Evolutionary conservation across 2,329 filamentous ascomycete species (phyloP).

Genomic region (Cercospora sp.): DNA sequence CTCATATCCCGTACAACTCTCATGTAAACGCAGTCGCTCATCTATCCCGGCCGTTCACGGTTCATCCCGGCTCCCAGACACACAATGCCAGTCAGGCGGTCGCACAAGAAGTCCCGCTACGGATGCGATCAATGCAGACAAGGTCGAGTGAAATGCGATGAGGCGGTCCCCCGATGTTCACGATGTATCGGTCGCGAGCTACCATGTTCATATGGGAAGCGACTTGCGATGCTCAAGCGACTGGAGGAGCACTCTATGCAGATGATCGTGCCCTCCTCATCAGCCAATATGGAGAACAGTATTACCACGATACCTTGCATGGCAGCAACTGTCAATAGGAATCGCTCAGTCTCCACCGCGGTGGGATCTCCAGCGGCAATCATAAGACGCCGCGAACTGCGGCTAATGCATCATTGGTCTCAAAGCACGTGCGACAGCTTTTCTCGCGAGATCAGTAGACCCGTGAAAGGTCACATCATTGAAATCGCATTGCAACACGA

Average conservation of each 20-base stretch:
- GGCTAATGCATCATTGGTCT: background rate
- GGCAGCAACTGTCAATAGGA: background rate
- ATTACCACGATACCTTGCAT: background rate
- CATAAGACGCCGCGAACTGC: background rate
- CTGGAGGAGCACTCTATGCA: background rate
- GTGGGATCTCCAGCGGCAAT: background rate
- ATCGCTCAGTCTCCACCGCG: background rate
- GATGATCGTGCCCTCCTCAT: background rate
- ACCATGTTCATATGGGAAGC: background rate
- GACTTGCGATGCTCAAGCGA: background rate
- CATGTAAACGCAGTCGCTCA: background rate
- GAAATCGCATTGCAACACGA: background rate
- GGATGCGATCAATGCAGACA: background rate
- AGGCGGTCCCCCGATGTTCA: background rate
- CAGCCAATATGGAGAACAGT: background rate
- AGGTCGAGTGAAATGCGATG: background rate
- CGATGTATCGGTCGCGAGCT: background rate
- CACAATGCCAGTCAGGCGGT: background rate
- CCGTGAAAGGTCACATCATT: background rate
- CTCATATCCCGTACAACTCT: background rate
- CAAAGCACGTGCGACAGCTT: background rate
- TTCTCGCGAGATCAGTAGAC: background rate
- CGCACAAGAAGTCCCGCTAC: background rate
- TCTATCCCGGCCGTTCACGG: background rate
- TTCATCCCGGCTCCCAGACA: background rate